Percentiles rank a stretch among this genome's conserved stretches.
phyloP scores from a whole-genome alignment of 2,329 filamentous ascomycete species.

The Rugonectria rugulosa region DNA sequence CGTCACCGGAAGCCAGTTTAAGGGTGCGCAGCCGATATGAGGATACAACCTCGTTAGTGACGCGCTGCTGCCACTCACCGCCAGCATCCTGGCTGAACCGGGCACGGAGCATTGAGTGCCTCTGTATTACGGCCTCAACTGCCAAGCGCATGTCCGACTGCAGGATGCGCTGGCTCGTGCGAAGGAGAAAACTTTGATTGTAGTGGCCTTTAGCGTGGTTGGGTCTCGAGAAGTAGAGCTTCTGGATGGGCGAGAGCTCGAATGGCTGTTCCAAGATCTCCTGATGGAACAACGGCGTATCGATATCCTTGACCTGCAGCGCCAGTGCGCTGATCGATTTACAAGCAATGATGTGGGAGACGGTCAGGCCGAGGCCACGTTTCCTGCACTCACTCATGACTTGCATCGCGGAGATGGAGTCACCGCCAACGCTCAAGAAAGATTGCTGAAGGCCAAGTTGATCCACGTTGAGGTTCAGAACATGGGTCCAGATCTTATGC shows the following conservation, averaged over 20 bases:
- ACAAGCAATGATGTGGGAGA: conserved; percentile 39
- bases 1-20: neutral
- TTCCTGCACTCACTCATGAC: conserved; percentile 37
- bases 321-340: conserved; percentile 34
- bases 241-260: conserved; percentile 29
- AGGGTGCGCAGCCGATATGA: conserved; percentile 24
- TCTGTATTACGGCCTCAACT: conserved; percentile 12
- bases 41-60: conserved; percentile 4
- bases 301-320: conserved; percentile 19
- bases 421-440: conserved; percentile 51
- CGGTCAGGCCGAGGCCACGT: conserved; percentile 35
- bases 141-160: conserved; percentile 16
- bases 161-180: conserved; percentile 6
- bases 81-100: conserved; percentile 3
- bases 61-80: conserved; percentile 23
- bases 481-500: conserved; percentile 27
- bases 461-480: conserved; percentile 30
- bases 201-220: conserved; percentile 26
- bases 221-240: conserved; percentile 27
- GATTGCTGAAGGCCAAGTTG: conserved; percentile 33
- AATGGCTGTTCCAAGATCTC: conserved; percentile 16
- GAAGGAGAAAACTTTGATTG: conserved; percentile 33
- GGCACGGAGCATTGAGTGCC: conserved; percentile 32
- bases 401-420: conserved; percentile 52
- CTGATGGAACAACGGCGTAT: neutral